Percentiles rank a stretch among this genome's conserved stretches.
Evolutionary conservation across 768 basidiomycete species (phyloP).

Genomic region (Trametes punicea): DNA sequence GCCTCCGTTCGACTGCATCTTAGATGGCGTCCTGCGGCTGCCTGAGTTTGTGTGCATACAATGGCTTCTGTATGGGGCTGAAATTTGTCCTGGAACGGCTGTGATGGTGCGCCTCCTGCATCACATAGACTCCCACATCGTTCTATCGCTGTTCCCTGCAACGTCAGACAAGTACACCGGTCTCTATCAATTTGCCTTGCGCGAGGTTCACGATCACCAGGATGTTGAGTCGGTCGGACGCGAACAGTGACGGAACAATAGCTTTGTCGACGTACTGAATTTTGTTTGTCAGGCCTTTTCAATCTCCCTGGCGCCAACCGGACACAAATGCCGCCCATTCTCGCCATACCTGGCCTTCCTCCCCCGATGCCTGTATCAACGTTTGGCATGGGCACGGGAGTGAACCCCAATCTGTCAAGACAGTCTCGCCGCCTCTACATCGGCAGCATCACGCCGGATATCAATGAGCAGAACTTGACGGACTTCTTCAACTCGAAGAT

Average conservation of each 20-base stretch:
- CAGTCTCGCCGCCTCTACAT: slow-evolving; percentile 96
- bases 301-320: slow-evolving; percentile 94
- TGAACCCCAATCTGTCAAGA: slow-evolving; percentile 84
- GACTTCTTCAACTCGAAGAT: slow-evolving; percentile 97
- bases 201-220: neutral
- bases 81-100: neutral
- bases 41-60: neutral
- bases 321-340: slow-evolving; percentile 79
- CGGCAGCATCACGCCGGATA: slow-evolving; percentile 92
- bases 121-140: neutral
- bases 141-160: neutral
- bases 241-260: neutral
- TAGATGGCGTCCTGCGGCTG: neutral
- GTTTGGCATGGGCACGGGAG: slow-evolving; percentile 83
- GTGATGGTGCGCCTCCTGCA: neutral
- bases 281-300: slow-evolving; percentile 70
- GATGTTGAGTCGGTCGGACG: neutral
- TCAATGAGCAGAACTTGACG: slow-evolving; percentile 88
- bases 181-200: neutral
- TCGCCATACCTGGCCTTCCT: slow-evolving; percentile 77
- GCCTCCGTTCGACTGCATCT: neutral
- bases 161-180: neutral
- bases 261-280: neutral
- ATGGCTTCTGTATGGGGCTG: neutral
- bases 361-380: slow-evolving; percentile 81